Base-by-base conservation (phyloP, 345 rosid species). In the Eucalyptus melliodora region DNA sequence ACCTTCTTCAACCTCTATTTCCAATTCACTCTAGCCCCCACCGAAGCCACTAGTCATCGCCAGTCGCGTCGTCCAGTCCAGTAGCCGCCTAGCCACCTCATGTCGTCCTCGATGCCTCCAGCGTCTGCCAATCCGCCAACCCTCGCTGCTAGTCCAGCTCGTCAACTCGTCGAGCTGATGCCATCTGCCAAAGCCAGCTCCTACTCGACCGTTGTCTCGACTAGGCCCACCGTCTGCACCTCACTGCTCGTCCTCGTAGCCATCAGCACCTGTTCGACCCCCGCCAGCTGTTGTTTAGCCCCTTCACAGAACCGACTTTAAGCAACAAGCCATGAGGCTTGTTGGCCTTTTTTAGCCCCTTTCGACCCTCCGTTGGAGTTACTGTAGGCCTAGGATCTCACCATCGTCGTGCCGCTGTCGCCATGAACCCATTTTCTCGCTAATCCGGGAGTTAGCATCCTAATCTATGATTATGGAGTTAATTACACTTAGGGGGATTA, bases 141-240 rank as follows among this genome's bases (percentile, higher is more conserved):
- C 17, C 17, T 15, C 7, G 6, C 1, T 5, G 7, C 1, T 50
- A 6, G 17, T 50, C 51, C 3, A 50, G 17, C 51, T 50, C 3
- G 0, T 50, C 6, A 15, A 2, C 6, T 50, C 51, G 6, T 1
- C 6, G 1, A 50, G 16, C 0, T 0, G 3, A 1, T 50, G 1
- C 51, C 51, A 50, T 50, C 3, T 2, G 1, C 51, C 3, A 50
- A 50, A 50, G 51, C 51, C 3, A 50, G 3, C 51, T 50, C 17
- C 17, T 50, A 1, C 51, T 50, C 3, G 2, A 50, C 3, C 7
- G 1, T 0, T 1, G 0, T 50, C 7, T 50, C 0, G 1, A 50
- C 7, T 50, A 50, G 17, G 51, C 17, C 3, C 3, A 5, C 3
- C 3, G 1, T 50, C 3, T 0, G 6, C 51, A 50, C 17, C 51